phyloP scores from a whole-genome alignment of 305 asterid species.

The Fraxinus platypoda region DNA sequence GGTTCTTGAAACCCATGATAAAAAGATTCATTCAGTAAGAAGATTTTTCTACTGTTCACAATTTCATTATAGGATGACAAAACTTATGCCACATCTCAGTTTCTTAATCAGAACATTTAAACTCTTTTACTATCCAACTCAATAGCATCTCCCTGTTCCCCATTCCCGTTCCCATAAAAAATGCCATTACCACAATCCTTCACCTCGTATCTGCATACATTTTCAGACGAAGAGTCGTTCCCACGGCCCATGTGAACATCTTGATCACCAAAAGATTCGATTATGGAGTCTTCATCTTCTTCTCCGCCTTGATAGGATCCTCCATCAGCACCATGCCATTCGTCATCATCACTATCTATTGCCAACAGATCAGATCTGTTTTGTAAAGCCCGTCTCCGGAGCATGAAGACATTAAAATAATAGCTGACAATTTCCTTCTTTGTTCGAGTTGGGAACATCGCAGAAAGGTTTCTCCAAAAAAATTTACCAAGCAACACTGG shows the following conservation, averaged over 20 bases:
- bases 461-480: slow-evolving; percentile 59
- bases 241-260: slow-evolving; percentile 32
- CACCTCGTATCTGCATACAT: slow-evolving; percentile 12
- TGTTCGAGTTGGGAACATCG: slow-evolving; percentile 48
- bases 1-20: not conserved
- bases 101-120: slow-evolving; percentile 1
- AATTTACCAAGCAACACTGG: slow-evolving; percentile 44
- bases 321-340: slow-evolving; percentile 34
- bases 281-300: slow-evolving; percentile 38
- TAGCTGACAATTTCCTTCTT: slow-evolving; percentile 64
- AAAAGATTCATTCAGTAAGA: not conserved
- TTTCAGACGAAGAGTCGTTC: slow-evolving; percentile 23
- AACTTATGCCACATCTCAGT: not conserved
- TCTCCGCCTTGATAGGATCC: slow-evolving; percentile 26
- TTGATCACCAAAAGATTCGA: slow-evolving; percentile 37
- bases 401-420: slow-evolving; percentile 75
- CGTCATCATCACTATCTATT: slow-evolving; percentile 80
- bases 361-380: slow-evolving; percentile 51
- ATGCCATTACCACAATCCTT: slow-evolving; percentile 6
- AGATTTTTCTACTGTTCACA: not conserved
- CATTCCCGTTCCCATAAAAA: slow-evolving; percentile 10
- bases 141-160: slow-evolving; percentile 16
- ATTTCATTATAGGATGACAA: not conserved
- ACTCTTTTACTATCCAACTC: slow-evolving; percentile 14
- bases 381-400: slow-evolving; percentile 61